Evolutionary conservation across 257 asterid genomes (phyloP).

Genomic region (Lithospermum erythrorhizon): DNA sequence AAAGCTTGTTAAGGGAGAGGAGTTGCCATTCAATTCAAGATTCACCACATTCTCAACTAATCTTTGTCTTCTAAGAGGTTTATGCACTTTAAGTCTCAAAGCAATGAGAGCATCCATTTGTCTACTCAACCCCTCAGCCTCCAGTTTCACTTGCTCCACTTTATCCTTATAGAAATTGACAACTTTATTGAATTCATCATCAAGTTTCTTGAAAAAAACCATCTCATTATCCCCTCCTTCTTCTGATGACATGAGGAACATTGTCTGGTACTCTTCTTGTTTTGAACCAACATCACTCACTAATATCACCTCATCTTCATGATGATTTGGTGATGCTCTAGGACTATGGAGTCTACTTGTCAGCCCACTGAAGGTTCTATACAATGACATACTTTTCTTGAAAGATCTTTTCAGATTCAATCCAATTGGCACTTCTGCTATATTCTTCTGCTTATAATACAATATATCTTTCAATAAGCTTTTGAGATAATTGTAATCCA

Average conservation of each 20-base stretch:
- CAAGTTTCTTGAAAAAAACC: slow-evolving; percentile 42
- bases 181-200: slow-evolving; percentile 67
- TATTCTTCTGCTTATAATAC: slow-evolving; percentile 17
- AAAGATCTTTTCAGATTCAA: slow-evolving; percentile 23
- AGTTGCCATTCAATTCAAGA: background rate
- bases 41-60: background rate
- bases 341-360: slow-evolving; percentile 17
- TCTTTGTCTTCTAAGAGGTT: slow-evolving; percentile 18
- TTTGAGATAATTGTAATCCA: slow-evolving; percentile 59
- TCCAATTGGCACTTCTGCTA: slow-evolving; percentile 10
- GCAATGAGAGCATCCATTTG: slow-evolving; percentile 94
- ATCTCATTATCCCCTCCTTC: slow-evolving; percentile 62
- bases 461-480: slow-evolving; percentile 32
- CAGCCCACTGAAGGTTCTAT: slow-evolving; percentile 77
- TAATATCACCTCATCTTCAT: slow-evolving; percentile 61
- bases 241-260: slow-evolving; percentile 51
- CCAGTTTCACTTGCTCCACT: slow-evolving; percentile 33
- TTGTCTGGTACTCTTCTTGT: slow-evolving; percentile 38
- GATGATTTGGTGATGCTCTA: slow-evolving; percentile 14
- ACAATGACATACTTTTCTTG: slow-evolving; percentile 46
- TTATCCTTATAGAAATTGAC: slow-evolving; percentile 39
- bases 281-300: slow-evolving; percentile 36
- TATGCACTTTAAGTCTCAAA: slow-evolving; percentile 48
- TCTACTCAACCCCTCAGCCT: slow-evolving; percentile 47
- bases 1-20: slow-evolving; percentile 29